These are phyloP conservation scores for Luvunga scandens DNA, from an alignment of 345 rosid species.

Conservation along the genomic window DNA sequence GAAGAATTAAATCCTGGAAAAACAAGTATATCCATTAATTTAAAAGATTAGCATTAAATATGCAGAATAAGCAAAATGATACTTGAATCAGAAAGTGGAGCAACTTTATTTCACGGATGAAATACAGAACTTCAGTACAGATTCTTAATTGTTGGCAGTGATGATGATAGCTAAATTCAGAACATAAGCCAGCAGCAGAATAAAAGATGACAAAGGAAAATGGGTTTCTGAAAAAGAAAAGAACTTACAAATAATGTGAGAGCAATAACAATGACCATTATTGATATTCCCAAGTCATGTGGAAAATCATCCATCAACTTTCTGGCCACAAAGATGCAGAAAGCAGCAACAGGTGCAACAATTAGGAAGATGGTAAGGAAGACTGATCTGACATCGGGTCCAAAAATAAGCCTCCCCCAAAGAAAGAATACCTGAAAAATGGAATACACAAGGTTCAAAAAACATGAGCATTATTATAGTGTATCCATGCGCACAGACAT, in stretches of 20 bases:
- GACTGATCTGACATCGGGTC: constrained; percentile 85
- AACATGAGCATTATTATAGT: background rate
- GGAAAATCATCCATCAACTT: constrained; percentile 70
- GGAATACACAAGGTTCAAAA: constrained; percentile 1
- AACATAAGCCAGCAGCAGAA: background rate
- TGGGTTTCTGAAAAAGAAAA: constrained; percentile 13
- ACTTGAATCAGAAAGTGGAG: background rate
- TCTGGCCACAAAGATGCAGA: constrained; percentile 75
- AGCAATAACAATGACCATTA: constrained; percentile 48
- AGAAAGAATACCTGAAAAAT: constrained; percentile 63
- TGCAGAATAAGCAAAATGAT: background rate
- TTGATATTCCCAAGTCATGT: constrained; percentile 61
- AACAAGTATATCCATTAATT: constrained; percentile 21
- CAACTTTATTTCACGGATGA: background rate
- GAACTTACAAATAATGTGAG: constrained; percentile 60
- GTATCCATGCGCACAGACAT: background rate
- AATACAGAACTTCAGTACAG: background rate
- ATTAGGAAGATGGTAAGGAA: constrained; percentile 61
- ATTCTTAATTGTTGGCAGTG: background rate
- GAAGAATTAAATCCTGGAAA: constrained; percentile 69
- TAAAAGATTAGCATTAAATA: constrained; percentile 5
- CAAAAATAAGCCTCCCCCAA: constrained; percentile 85
- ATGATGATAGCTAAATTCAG: background rate
- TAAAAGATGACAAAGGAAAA: constrained; percentile 7
- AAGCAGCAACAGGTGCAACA: constrained; percentile 64